These are phyloP conservation scores for Fusarium palustre DNA, from an alignment of 2,329 filamentous ascomycete species.

Conservation along the genomic window DNA sequence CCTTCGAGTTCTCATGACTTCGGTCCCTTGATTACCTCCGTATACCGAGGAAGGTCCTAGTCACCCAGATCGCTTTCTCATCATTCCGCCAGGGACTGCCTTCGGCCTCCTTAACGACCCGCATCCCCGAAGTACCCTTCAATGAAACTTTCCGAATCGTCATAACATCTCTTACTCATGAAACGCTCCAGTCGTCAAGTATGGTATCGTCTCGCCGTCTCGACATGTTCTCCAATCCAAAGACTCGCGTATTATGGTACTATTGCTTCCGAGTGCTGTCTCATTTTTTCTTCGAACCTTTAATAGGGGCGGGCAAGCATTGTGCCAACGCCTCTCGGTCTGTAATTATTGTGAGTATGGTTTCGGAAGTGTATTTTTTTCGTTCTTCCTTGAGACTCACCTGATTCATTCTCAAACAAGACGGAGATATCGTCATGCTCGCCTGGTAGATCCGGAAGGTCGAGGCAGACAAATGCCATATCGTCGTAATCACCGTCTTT, in stretches of 20 bases:
- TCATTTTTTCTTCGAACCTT: conserved; percentile 56
- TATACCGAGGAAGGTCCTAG: conserved; percentile 7
- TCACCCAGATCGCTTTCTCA: conserved; percentile 1
- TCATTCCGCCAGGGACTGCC: conserved; percentile 13
- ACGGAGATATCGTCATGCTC: conserved; percentile 94
- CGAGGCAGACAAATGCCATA: conserved; percentile 83
- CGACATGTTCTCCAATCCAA: conserved; percentile 12
- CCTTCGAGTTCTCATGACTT: conserved; percentile 7
- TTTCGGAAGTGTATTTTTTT: background rate
- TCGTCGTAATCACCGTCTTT: conserved; percentile 66
- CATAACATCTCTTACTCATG: conserved; percentile 11
- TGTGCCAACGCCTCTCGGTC: conserved; percentile 66
- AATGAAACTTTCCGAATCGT: conserved; percentile 1
- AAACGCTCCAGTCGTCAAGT: conserved; percentile 22
- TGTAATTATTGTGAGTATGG: conserved; percentile 49
- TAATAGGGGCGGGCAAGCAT: conserved; percentile 68
- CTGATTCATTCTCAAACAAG: conserved; percentile 81
- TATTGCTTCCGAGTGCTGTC: conserved; percentile 11
- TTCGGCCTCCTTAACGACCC: conserved; percentile 24
- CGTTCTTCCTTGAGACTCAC: conserved; percentile 62
- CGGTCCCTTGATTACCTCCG: conserved; percentile 7
- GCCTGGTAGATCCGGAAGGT: conserved; percentile 87
- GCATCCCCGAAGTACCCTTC: conserved; percentile 16
- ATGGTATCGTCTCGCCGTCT: conserved; percentile 34
- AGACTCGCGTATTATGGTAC: conserved; percentile 21